Base-by-base conservation (phyloP, 768 basidiomycete genomes). In the Termitomyces sp. region DNA sequence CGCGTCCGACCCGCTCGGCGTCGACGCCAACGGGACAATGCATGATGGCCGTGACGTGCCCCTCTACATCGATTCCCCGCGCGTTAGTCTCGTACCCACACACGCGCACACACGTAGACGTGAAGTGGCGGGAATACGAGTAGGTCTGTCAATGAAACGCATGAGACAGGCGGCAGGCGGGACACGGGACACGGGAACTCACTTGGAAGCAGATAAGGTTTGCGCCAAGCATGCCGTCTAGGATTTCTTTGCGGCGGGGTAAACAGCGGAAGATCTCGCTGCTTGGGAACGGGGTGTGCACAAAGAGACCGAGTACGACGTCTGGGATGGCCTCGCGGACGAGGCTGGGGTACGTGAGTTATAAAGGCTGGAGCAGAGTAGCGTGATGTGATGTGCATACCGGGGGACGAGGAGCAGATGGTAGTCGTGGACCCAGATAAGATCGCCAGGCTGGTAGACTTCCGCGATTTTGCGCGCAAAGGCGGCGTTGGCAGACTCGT, bases 11-110 rank as follows among this genome's bases (percentile, higher is more conserved):
- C 32, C 95, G 81, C 63, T 91, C 89, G 3, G 94, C 93, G 68
- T 99, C 96, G 58, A 99, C 86, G 9, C 96, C 96, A 35, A 99
- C 97, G 1, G 96, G 93, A 69, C 93, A 97, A 71, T 98, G 91
- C 65, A 83, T 85, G 50, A 98, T 85, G 16, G 86, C 78, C 0
- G 91, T 87, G 53, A 92, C 81, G 65, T 90, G 91, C 0, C 95
- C 95, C 62, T 91, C 87, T 23, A 90, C 88, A 64, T 98, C 96
- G 59, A 98, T 93, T 0, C 82, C 76, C 58, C 76, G 73, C 4
- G 82, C 69, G 1, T 85, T 87, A 2, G 87, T 86, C 70, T 99
- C 96, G 74, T 94, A 93, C 2, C 96, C 96, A 71, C 94, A 96
- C 5, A 99, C 96, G 20, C 96, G 90, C 46, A 98, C 87, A 71